Evolutionary conservation across 345 rosid species (phyloP), one percentile per base, ranked within the genome.

Genomic region (Lumnitzera racemosa): DNA sequence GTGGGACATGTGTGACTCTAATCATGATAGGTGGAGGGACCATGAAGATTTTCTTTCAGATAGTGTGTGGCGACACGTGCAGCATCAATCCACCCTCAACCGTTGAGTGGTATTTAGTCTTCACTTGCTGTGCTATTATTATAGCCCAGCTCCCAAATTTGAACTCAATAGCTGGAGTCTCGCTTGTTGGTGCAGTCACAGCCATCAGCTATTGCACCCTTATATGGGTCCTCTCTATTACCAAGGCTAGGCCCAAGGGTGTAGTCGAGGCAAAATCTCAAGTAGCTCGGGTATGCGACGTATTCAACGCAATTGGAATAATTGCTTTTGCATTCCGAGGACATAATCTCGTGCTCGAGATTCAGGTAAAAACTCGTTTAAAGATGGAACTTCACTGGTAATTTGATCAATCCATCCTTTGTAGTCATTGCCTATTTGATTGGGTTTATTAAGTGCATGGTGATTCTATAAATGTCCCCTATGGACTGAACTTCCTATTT

Each of bases 241-340:
- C 57, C 24, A 55, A 61, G 49, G 78, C 51, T 11, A 64, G 65
- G 68, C 81, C 75, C 1, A 10, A 13, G 0, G 58, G 47, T 5
- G 58, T 79, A 6, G 58, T 57, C 15, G 49, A 65, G 63, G 41
- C 66, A 2, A 66, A 56, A 25, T 76, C 79, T 1, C 63, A 55
- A 11, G 6, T 55, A 15, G 72, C 70, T 24, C 56, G 58, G 46
- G 9, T 70, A 17, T 79, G 62, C 55, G 15, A 55, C 27, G 27
- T 63, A 51, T 66, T 84, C 15, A 81, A 78, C 53, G 78, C 83
- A 2, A 49, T 84, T 31, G 90, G 90, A 2, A 70, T 81, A 5
- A 71, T 84, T 5, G 85, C 80, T 43, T 80, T 81, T 8, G 85
- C 85, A 59, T 84, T 84, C 49, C 70, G 90, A 72, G 87, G 90